A percentile compares a stretch with the other conserved stretches of the same genome.
phyloP scores from a whole-genome alignment of 306 rosid genomes.

The Lablab purpureus region DNA sequence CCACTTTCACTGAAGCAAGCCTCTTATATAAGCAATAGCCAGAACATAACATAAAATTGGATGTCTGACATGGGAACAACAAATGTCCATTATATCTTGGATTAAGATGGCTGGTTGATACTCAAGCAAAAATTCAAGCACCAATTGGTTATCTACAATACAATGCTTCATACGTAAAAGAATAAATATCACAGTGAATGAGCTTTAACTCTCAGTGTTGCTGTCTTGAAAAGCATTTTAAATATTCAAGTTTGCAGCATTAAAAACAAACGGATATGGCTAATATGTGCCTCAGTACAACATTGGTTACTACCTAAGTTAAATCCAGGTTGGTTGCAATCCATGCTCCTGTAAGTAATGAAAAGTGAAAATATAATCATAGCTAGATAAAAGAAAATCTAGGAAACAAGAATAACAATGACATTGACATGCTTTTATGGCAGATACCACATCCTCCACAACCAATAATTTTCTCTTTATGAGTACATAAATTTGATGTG shows the following conservation, averaged over 20 bases:
- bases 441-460: neutral
- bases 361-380: neutral
- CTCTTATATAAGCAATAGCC: neutral
- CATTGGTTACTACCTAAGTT: neutral
- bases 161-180: no score
- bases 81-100: neutral
- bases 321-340: neutral
- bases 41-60: neutral
- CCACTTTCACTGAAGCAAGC: slow-evolving; percentile 10
- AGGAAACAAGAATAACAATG: neutral
- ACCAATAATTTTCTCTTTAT: neutral
- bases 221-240: no score
- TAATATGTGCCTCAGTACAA: neutral
- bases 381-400: neutral
- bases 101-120: neutral
- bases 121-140: neutral
- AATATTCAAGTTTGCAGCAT: no score
- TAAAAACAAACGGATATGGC: neutral
- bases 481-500: neutral
- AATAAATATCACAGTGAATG: no score
- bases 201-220: no score
- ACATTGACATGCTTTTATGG: neutral
- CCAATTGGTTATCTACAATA: neutral
- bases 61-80: neutral
- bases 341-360: no score